Evolutionary conservation across 2,329 filamentous ascomycete species (phyloP).

Genomic region (Fusarium multiceps): DNA sequence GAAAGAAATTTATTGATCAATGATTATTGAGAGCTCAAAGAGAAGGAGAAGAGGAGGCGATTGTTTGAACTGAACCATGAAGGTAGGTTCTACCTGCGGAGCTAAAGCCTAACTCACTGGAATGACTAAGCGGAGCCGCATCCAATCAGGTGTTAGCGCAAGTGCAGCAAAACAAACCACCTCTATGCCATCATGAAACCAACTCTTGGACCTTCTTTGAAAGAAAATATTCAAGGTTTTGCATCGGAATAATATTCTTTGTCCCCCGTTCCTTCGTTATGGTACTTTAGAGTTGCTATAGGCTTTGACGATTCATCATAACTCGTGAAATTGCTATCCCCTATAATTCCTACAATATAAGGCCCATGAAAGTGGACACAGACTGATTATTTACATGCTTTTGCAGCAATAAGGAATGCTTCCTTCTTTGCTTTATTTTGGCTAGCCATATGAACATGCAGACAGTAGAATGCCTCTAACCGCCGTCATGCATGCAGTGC

Average conservation of each 20-base stretch:
- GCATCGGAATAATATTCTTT: neutral
- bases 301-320: neutral
- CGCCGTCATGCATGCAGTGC: neutral
- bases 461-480: neutral
- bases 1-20: constrained; percentile 3
- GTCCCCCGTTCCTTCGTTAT: neutral
- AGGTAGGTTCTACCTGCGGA: constrained; percentile 37
- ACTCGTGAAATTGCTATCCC: neutral
- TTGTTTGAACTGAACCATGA: constrained; percentile 26
- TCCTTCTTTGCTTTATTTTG: neutral
- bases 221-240: neutral
- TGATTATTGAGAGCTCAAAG: constrained; percentile 16
- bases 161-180: constrained; percentile 5
- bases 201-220: neutral
- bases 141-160: constrained; percentile 36
- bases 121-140: constrained; percentile 31
- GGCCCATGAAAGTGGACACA: neutral
- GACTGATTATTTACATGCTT: neutral
- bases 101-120: constrained; percentile 18
- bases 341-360: neutral
- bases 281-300: neutral
- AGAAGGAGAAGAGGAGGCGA: constrained; percentile 33
- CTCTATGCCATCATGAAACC: neutral
- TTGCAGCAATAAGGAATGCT: neutral
- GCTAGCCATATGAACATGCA: neutral